These are phyloP conservation scores for Thecamonas trahens DNA, from an alignment of 78 protist genomes.

Conservation along the genomic window DNA sequence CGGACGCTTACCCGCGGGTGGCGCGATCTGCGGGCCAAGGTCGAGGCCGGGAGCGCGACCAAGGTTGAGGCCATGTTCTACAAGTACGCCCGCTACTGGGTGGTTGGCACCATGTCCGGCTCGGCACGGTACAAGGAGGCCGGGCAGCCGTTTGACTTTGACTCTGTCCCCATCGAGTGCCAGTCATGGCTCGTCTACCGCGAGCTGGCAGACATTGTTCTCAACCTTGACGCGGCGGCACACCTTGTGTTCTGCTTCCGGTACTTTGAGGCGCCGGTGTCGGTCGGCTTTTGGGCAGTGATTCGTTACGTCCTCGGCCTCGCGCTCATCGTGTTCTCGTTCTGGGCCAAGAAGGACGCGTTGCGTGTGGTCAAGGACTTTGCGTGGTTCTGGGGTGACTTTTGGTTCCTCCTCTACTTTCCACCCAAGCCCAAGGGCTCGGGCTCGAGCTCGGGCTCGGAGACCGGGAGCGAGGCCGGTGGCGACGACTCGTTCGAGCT, in stretches of 20 bases:
- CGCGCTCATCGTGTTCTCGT: slow-evolving; percentile 31
- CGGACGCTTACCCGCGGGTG: background rate
- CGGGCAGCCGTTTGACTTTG: background rate
- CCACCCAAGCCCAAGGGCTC: background rate
- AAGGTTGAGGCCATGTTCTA: slow-evolving; percentile 44
- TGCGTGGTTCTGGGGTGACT: slow-evolving; percentile 92
- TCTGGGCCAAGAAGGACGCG: slow-evolving; percentile 81
- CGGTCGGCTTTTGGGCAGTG: slow-evolving; percentile 13
- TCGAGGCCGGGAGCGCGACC: background rate
- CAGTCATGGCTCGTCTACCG: slow-evolving; percentile 81
- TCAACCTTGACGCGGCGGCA: slow-evolving; percentile 51
- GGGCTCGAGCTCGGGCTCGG: background rate
- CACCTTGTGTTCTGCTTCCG: slow-evolving; percentile 4
- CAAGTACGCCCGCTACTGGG: slow-evolving; percentile 33
- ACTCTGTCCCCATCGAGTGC: slow-evolving; percentile 47
- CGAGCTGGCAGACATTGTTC: slow-evolving; percentile 61
- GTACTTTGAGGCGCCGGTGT: slow-evolving; percentile 24
- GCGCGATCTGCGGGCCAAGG: background rate
- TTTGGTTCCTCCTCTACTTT: slow-evolving; percentile 75
- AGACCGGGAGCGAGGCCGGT: background rate
- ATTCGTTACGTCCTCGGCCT: slow-evolving; percentile 48
- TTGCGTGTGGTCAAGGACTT: slow-evolving; percentile 76
- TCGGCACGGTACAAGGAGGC: background rate
- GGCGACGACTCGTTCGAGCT: slow-evolving; percentile 10
- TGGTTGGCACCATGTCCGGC: background rate